phyloP scores from a whole-genome alignment of 1,284 basidiomycete genomes.

The Tilletia caries region DNA sequence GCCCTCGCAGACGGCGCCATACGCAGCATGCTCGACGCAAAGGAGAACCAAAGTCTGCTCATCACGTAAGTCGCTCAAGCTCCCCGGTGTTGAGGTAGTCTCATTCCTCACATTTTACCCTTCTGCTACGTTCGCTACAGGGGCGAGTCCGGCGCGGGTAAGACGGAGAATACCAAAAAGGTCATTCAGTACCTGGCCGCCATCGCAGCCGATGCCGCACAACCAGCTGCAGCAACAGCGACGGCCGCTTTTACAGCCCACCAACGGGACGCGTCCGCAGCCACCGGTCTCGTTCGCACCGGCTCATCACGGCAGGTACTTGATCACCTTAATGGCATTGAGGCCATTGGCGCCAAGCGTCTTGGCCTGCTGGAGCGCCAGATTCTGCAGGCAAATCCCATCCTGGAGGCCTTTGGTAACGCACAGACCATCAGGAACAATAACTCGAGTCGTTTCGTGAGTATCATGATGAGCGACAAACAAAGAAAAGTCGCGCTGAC shows the following conservation, averaged over 20 bases:
- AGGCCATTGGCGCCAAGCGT: conserved; percentile 35
- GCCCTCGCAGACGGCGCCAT: conserved; percentile 96
- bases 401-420: conserved; percentile 96
- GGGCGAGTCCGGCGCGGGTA: conserved; percentile 97
- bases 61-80: conserved; percentile 69
- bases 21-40: conserved; percentile 95
- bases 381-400: conserved; percentile 96
- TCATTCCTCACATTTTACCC: no score
- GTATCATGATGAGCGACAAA: no score
- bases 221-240: conserved; percentile 11
- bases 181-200: conserved; percentile 99
- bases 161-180: conserved; percentile 99
- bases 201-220: conserved; percentile 67
- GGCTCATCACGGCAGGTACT: conserved; percentile 36
- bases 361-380: conserved; percentile 90
- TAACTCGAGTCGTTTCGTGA: conserved; percentile 87
- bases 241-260: background rate
- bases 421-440: conserved; percentile 98
- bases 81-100: background rate
- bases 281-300: conserved; percentile 30
- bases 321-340: conserved; percentile 41
- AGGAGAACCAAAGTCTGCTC: conserved; percentile 95
- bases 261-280: conserved; percentile 16
- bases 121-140: no score
- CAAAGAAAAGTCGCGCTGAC: no score